Conservation (phyloP, 345 rosid genomes). For the Adansonia digitata region DNA sequence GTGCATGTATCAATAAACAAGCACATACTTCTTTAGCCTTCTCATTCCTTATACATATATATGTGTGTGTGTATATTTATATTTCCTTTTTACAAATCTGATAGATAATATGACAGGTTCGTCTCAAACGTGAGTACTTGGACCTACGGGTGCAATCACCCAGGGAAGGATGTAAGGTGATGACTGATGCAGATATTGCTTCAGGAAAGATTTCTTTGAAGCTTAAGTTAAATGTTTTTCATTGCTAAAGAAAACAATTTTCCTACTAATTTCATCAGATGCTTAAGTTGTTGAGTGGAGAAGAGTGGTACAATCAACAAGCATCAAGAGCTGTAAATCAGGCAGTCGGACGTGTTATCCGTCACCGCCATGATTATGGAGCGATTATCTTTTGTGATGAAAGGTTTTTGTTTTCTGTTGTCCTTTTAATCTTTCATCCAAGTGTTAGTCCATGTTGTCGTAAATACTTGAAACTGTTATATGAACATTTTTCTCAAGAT, state of each 20-base stretch:
- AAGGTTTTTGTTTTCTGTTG: slow-evolving; percentile 42
- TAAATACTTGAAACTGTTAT: slow-evolving; percentile 1
- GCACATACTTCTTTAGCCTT: neutral
- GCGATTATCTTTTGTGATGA: slow-evolving; percentile 90
- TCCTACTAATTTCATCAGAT: slow-evolving; percentile 16
- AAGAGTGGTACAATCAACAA: slow-evolving; percentile 87
- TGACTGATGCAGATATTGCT: slow-evolving; percentile 29
- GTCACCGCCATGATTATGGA: slow-evolving; percentile 92
- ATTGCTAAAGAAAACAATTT: neutral
- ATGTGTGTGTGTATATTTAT: neutral
- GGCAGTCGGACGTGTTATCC: slow-evolving; percentile 95
- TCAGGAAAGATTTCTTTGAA: slow-evolving; percentile 14
- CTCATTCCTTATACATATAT: neutral
- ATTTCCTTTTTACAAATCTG: neutral
- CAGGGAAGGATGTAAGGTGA: slow-evolving; percentile 45
- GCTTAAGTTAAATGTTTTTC: slow-evolving; percentile 14
- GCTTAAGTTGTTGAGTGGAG: slow-evolving; percentile 56
- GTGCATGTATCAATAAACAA: neutral
- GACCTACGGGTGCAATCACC: slow-evolving; percentile 44
- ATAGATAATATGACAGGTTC: slow-evolving; percentile 48
- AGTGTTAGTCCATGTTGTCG: neutral
- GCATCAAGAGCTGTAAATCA: slow-evolving; percentile 95
- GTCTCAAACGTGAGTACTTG: slow-evolving; percentile 82
- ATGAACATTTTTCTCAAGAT: neutral
- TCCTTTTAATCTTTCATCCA: neutral